phyloP scores from a whole-genome alignment of 768 basidiomycete genomes.

The Boletus rubescentipes region DNA sequence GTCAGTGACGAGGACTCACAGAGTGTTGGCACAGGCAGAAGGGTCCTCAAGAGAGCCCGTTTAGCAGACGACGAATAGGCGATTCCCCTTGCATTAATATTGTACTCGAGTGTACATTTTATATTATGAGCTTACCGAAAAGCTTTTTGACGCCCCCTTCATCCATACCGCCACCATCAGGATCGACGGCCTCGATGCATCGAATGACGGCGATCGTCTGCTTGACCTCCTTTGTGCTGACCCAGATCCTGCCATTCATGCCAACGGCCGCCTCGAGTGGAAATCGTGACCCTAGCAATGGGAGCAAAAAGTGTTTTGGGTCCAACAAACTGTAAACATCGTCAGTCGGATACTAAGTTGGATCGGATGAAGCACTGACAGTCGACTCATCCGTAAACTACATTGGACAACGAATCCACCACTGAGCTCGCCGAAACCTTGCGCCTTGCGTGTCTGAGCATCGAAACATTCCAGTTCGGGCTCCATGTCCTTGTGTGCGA shows the following conservation, averaged over 20 bases:
- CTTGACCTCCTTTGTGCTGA: conserved; percentile 69
- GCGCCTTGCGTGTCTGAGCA: conserved; percentile 86
- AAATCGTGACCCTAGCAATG: conserved; percentile 75
- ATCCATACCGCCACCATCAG: conserved; percentile 66
- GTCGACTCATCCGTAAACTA: conserved; percentile 81
- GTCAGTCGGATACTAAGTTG: conserved; percentile 5
- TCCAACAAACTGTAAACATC: conserved; percentile 62
- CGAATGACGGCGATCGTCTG: conserved; percentile 74
- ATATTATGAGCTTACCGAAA: conserved; percentile 46
- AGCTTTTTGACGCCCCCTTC: conserved; percentile 52
- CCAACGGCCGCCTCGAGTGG: conserved; percentile 89
- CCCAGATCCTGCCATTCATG: conserved; percentile 90
- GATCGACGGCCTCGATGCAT: conserved; percentile 81
- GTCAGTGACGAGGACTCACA: conserved; percentile 70
- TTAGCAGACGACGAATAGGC: conserved; percentile 63
- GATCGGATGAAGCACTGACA: conserved; percentile 48
- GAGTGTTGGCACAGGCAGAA: conserved; percentile 45
- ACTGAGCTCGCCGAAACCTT: conserved; percentile 92
- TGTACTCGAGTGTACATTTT: conserved; percentile 14
- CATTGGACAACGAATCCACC: conserved; percentile 82
- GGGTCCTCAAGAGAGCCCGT: conserved; percentile 69
- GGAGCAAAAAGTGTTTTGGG: conserved; percentile 78
- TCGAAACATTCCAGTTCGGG: conserved; percentile 97
- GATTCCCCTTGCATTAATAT: not conserved
- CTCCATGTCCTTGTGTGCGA: conserved; percentile 97